These are phyloP conservation scores for Leccinum subtestaceum DNA, from an alignment of 768 basidiomycete species.

Conservation along the genomic window DNA sequence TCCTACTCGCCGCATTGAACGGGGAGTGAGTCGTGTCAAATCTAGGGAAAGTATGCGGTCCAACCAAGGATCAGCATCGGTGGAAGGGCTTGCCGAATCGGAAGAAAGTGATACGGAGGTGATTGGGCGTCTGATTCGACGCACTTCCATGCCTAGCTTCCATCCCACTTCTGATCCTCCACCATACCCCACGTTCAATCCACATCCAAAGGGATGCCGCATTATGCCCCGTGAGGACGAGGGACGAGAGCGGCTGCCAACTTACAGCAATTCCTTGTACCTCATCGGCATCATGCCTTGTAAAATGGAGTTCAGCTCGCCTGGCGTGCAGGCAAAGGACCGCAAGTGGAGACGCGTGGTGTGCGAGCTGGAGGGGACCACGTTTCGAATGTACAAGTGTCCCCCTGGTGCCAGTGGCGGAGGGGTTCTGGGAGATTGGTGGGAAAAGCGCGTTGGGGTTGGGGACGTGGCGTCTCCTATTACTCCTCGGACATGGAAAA, in stretches of 20 bases:
- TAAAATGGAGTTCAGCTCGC: conserved; percentile 89
- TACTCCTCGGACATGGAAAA: conserved; percentile 24
- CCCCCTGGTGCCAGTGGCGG: conserved; percentile 42
- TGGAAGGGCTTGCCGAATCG: conserved; percentile 13
- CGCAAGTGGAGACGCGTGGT: conserved; percentile 88
- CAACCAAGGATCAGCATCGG: conserved; percentile 7
- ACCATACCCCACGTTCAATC: conserved; percentile 57
- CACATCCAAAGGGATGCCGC: conserved; percentile 23
- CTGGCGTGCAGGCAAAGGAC: conserved; percentile 85
- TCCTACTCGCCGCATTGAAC: conserved; percentile 30
- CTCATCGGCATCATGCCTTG: conserved; percentile 79
- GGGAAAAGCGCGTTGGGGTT: conserved; percentile 75
- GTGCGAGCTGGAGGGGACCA: conserved; percentile 91
- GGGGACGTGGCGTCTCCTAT: conserved; percentile 48
- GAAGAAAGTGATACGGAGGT: conserved; percentile 25
- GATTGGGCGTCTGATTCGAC: conserved; percentile 45
- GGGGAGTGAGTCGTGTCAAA: conserved; percentile 16
- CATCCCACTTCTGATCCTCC: conserved; percentile 58
- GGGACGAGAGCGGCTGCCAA: conserved; percentile 75
- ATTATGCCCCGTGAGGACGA: conserved; percentile 68
- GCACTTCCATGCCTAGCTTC: conserved; percentile 74
- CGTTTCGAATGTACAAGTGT: conserved; percentile 71
- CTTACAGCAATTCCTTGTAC: conserved; percentile 79
- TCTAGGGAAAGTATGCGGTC: conserved; percentile 14
- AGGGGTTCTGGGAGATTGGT: conserved; percentile 67